phyloP scores from a whole-genome alignment of 768 basidiomycete species.

The Lactarius vividus region DNA sequence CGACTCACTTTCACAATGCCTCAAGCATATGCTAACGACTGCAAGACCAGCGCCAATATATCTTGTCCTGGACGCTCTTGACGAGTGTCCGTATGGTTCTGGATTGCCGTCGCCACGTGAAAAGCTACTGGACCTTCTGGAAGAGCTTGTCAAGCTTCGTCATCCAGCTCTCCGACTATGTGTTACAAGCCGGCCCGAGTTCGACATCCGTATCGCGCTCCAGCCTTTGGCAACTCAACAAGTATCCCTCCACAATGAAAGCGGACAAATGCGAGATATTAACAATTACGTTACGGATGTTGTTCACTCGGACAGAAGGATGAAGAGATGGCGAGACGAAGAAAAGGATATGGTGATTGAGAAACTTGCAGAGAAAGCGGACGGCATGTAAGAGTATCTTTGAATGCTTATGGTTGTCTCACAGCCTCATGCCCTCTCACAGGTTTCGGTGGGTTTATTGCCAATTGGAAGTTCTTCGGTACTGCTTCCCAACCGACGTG shows the following conservation, averaged over 20 bases:
- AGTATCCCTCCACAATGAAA: neutral
- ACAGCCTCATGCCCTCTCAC: neutral
- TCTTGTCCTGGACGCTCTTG: neutral
- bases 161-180: neutral
- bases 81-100: neutral
- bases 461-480: constrained; percentile 1
- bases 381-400: neutral
- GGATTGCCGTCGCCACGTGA: neutral
- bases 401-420: neutral
- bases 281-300: neutral
- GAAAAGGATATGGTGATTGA: neutral
- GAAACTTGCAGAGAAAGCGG: neutral
- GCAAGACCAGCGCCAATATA: neutral
- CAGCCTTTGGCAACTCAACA: neutral
- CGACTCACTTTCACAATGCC: neutral
- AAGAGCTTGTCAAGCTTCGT: neutral
- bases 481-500: neutral
- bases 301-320: neutral
- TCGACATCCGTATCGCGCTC: neutral
- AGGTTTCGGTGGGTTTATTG: constrained; percentile 16
- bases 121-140: neutral
- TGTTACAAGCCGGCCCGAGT: neutral
- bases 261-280: neutral
- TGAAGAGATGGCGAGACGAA: neutral
- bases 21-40: neutral